Conservation (phyloP, 1,284 basidiomycete genomes). For the Heterobasidion irregulare region DNA sequence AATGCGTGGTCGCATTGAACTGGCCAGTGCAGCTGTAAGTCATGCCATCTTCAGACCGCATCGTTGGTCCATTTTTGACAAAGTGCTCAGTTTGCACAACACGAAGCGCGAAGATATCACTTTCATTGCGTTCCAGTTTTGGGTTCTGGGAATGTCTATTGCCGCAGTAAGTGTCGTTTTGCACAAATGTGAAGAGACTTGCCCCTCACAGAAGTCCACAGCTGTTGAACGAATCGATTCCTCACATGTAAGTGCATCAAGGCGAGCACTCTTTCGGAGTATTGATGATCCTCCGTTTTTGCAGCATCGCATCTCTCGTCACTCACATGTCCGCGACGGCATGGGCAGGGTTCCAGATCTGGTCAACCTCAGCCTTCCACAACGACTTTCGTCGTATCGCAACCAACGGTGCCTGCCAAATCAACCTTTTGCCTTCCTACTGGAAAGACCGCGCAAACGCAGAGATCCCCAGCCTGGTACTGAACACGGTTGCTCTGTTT, state of each 20-base stretch:
- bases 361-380: conserved; percentile 48
- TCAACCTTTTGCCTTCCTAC: conserved; percentile 48
- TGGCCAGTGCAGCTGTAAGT: conserved; percentile 60
- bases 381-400: conserved; percentile 46
- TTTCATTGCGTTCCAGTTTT: conserved; percentile 72
- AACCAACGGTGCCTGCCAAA: conserved; percentile 54
- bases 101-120: conserved; percentile 72
- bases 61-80: not conserved
- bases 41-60: not conserved
- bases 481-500: conserved; percentile 55
- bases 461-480: conserved; percentile 56
- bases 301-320: conserved; percentile 51
- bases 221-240: conserved; percentile 74
- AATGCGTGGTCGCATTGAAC: conserved; percentile 51
- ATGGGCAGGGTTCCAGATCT: conserved; percentile 64
- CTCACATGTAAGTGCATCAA: conserved; percentile 47
- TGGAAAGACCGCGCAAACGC: conserved; percentile 47
- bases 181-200: not conserved
- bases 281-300: conserved; percentile 1
- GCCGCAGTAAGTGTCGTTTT: conserved; percentile 38
- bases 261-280: not conserved
- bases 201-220: conserved; percentile 6
- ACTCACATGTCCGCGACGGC: conserved; percentile 65
- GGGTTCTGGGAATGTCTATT: conserved; percentile 73
- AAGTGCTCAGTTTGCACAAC: conserved; percentile 43